These are phyloP conservation scores for Capniomyces stellatus DNA, from an alignment of 371 early-diverging fungal genomes.

Conservation along the genomic window DNA sequence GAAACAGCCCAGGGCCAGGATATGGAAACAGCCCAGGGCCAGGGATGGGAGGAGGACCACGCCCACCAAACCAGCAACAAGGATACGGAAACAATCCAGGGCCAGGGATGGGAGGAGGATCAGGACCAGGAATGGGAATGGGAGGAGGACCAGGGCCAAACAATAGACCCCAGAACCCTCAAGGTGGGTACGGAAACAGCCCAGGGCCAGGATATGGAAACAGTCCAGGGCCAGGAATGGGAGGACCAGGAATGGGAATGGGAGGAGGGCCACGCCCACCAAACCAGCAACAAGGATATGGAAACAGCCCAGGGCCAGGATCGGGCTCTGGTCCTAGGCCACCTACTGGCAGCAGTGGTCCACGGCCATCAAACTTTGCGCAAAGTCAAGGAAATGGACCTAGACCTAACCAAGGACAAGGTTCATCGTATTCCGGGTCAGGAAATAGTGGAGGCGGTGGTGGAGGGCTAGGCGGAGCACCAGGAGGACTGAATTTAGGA, in stretches of 20 bases:
- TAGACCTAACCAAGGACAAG: neutral
- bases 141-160: neutral
- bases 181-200: too few species aligned
- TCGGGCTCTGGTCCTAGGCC: neutral
- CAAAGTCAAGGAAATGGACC: too few species aligned
- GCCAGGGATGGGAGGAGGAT: neutral
- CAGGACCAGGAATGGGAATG: neutral
- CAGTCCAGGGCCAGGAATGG: neutral
- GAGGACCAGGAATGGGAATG: neutral
- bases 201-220: too few species aligned
- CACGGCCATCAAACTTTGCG: too few species aligned
- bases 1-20: neutral
- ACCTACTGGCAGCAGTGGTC: neutral
- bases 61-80: neutral
- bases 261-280: neutral
- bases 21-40: neutral
- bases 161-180: too few species aligned
- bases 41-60: neutral
- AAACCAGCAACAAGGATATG: neutral
- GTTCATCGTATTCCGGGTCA: neutral
- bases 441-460: neutral
- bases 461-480: conserved; percentile 7
- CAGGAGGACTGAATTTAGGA: neutral
- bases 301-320: neutral
- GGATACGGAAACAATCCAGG: neutral